Conservation (phyloP, 1,284 basidiomycete species). For the Moesziomyces sp. region DNA sequence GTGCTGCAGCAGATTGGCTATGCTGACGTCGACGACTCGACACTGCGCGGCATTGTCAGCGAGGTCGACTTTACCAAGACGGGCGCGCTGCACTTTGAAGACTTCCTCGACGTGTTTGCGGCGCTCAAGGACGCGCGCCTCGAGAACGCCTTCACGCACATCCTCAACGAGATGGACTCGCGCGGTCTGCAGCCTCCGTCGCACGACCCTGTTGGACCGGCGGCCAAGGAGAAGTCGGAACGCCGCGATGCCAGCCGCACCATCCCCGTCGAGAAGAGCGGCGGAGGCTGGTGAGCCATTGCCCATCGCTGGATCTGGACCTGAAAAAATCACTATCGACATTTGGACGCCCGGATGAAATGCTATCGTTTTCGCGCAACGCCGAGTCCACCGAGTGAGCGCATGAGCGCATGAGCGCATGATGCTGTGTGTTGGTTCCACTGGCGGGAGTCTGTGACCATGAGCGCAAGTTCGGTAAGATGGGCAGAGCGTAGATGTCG, state of each 20-base stretch:
- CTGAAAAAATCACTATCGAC: not conserved
- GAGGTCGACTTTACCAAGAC: slow-evolving; percentile 62
- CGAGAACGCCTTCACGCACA: slow-evolving; percentile 60
- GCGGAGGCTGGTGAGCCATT: slow-evolving; percentile 57
- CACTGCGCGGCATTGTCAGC: slow-evolving; percentile 54
- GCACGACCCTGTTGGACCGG: slow-evolving; percentile 52
- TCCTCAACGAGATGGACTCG: slow-evolving; percentile 55
- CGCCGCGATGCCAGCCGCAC: slow-evolving; percentile 56
- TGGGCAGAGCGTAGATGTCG: no score
- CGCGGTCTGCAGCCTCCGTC: slow-evolving; percentile 39
- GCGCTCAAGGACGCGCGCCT: slow-evolving; percentile 59
- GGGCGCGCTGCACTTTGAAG: slow-evolving; percentile 59
- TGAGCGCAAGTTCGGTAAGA: not conserved
- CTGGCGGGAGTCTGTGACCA: no score
- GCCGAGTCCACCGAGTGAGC: no score
- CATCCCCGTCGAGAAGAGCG: slow-evolving; percentile 61
- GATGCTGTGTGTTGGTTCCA: no score
- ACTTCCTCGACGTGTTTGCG: slow-evolving; percentile 61
- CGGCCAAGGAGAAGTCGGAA: slow-evolving; percentile 52
- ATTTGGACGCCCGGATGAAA: not conserved
- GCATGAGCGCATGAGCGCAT: no score
- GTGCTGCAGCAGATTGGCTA: slow-evolving; percentile 60
- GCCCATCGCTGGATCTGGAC: not conserved
- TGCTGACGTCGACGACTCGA: slow-evolving; percentile 51
- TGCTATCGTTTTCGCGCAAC: not conserved